Base-by-base conservation (phyloP, 805 yeast genomes). In the Myxozyma sirexii region DNA sequence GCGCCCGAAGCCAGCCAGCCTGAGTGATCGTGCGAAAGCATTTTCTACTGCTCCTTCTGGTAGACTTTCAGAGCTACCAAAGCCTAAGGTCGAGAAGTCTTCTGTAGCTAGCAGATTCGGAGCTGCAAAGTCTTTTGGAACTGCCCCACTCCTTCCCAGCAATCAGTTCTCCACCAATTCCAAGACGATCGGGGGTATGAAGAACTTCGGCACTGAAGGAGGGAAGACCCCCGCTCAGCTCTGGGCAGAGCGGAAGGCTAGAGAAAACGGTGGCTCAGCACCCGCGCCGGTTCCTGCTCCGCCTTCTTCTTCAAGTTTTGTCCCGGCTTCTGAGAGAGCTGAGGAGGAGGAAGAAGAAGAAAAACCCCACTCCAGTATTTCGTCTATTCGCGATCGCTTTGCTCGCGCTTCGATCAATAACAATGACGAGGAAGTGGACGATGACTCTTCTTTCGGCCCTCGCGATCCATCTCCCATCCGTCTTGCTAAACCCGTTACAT, bases 151-250 rank as follows among this genome's bases (percentile, higher is more conserved):
- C 3, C 54, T 65, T n/a, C 73, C 72, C 2, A 17, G 59, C 4
- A 79, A 81, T 60, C 74, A 80, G 3, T 80, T 81, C 47, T 84
- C 85, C 55, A 21, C 39, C 2, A 39, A 21, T 6, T 23, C 57
- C 12, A 56, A 54, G 33, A 53, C 55, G 19, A 17, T 59, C 12
- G 62, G 64, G 3, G 93, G 90, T 41, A 75, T 84, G 51, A 79
- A 83, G 71, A 74, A 75, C 67, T 86, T 82, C 71, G 94, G 82
- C 63, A 76, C 86, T 55, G 82, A 82, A 62, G 82, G 80, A 62
- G 97, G 96, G 62, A 88, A 90, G 74, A 88, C 96, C 6, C 97
- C 97, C 24, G 97, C 97, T 29, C 97, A 91, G 76, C 69, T 89
- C 29, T 91, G 97, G 97, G 97, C 97, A 24, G 97, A 88, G 71